Conservation (phyloP, 2,329 filamentous ascomycete genomes). For the Penicillium fuscoglaucum region DNA sequence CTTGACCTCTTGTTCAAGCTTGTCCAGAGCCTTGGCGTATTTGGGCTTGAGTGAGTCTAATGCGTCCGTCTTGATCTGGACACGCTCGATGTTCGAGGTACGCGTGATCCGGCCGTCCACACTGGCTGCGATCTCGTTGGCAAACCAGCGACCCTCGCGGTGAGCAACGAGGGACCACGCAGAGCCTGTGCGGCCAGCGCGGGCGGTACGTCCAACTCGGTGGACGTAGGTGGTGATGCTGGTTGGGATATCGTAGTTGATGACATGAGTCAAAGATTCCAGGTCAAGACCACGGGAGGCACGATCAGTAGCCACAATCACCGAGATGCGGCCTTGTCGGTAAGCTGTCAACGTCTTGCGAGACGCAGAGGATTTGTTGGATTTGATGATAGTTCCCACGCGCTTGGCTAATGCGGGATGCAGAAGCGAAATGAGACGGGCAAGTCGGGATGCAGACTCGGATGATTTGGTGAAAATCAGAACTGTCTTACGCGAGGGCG, state of each 20-base stretch:
- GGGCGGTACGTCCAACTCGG: slow-evolving; percentile 84
- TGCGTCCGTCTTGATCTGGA: slow-evolving; percentile 34
- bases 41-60: slow-evolving; percentile 31
- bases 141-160: slow-evolving; percentile 87
- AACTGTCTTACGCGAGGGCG: slow-evolving; percentile 47
- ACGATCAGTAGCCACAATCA: slow-evolving; percentile 90
- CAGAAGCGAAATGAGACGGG: slow-evolving; percentile 71
- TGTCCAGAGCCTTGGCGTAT: slow-evolving; percentile 38
- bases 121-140: slow-evolving; percentile 70
- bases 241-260: slow-evolving; percentile 90
- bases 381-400: slow-evolving; percentile 73
- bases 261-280: slow-evolving; percentile 73
- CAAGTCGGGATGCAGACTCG: slow-evolving; percentile 82
- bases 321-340: slow-evolving; percentile 60
- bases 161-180: slow-evolving; percentile 87
- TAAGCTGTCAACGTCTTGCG: slow-evolving; percentile 69
- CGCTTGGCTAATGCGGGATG: slow-evolving; percentile 57
- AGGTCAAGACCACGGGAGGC: slow-evolving; percentile 88
- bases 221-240: slow-evolving; percentile 85
- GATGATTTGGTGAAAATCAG: slow-evolving; percentile 91
- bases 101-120: slow-evolving; percentile 37
- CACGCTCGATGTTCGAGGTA: slow-evolving; percentile 29
- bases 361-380: slow-evolving; percentile 69
- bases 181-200: slow-evolving; percentile 71
- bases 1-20: slow-evolving; percentile 41